Evolutionary conservation across 345 rosid genomes (phyloP), one percentile per base, ranked within the genome.

Genomic region (Gynandropsis gynandra): DNA sequence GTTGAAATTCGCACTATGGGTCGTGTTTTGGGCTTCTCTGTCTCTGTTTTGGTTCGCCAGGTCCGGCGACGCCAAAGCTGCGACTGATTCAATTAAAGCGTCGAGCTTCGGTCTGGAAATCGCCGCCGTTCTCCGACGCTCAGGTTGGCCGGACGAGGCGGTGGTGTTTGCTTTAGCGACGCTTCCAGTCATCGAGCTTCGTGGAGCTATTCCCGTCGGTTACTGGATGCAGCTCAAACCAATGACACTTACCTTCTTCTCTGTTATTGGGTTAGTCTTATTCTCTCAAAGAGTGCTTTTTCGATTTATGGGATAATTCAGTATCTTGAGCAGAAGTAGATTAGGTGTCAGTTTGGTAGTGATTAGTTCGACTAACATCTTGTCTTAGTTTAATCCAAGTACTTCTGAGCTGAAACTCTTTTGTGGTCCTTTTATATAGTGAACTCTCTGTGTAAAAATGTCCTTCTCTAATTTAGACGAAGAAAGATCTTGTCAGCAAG

Each of bases 151-250:
- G 0, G 96, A 87, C 39, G 83, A 83, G 61, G 80, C 85, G 37
- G 92, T 83, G 20, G 98, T 86, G 16, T 86, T 90, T 66, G 76
- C 95, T 37, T 86, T 90, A 13, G 92, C 98, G 18, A 90, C 95
- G 10, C 89, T 87, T 51, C 98, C 96, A 1, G 69, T 90, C 49
- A 61, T 90, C 42, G 98, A 90, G 72, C 98, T 90, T 40, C 95
- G 96, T 31, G 92, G 98, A 50, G 98, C 96, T 36, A 87, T 83
- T 24, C 98, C 96, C 4, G 95, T 90, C 38, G 98, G 98, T 52
- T 87, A 90, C 56, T 90, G 98, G 98, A 72, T 90, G 94, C 89
- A 82, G 47, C 92, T 90, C 10, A 75, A 76, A 27, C 98, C 96
- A 10, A 16, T 17, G 0, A 50, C 55, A 49, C 71, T 87, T 38